Percentiles rank a stretch among this genome's conserved stretches.
These are phyloP conservation scores for Bimuria novae-zelandiae DNA, from an alignment of 2,329 filamentous ascomycete genomes.

Conservation along the genomic window DNA sequence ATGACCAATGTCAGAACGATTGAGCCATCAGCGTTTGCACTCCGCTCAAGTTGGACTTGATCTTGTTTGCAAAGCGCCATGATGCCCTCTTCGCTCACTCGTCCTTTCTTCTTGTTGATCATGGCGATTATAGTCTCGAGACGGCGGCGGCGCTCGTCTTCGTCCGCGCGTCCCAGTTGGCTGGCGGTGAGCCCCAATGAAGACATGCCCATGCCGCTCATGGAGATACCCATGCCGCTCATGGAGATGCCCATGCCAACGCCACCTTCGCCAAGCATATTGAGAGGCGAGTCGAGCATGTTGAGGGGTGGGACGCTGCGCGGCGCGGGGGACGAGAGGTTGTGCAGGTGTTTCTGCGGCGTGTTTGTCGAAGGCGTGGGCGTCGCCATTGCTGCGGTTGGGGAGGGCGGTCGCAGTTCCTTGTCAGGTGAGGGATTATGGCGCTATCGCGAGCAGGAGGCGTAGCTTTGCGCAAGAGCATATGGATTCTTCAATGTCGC, in stretches of 20 bases:
- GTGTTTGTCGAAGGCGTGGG: constrained; percentile 45
- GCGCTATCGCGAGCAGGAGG: too few species aligned
- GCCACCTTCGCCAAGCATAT: constrained; percentile 46
- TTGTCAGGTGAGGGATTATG: neutral
- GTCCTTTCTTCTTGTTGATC: constrained; percentile 69
- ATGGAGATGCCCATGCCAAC: constrained; percentile 47
- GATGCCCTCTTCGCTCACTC: constrained; percentile 76
- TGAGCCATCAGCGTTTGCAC: constrained; percentile 30
- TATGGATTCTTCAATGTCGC: too few species aligned
- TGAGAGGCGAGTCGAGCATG: constrained; percentile 51
- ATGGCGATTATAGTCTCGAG: constrained; percentile 67
- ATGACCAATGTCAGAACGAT: constrained; percentile 41
- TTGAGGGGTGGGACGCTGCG: constrained; percentile 50
- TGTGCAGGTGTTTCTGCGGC: constrained; percentile 42
- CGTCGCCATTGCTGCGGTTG: constrained; percentile 38
- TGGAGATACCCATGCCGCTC: constrained; percentile 43
- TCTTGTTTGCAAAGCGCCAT: constrained; percentile 70
- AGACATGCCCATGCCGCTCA: constrained; percentile 47
- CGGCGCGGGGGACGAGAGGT: constrained; percentile 48
- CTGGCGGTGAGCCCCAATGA: constrained; percentile 44
- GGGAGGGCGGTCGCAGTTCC: neutral
- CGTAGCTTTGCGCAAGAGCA: too few species aligned
- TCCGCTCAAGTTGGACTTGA: constrained; percentile 59
- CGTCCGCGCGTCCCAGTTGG: constrained; percentile 52
- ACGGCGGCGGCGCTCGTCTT: constrained; percentile 57